Evolutionary conservation across 768 basidiomycete species (phyloP), one percentile per base, ranked within the genome.

Genomic region (Tylopilus sp.): DNA sequence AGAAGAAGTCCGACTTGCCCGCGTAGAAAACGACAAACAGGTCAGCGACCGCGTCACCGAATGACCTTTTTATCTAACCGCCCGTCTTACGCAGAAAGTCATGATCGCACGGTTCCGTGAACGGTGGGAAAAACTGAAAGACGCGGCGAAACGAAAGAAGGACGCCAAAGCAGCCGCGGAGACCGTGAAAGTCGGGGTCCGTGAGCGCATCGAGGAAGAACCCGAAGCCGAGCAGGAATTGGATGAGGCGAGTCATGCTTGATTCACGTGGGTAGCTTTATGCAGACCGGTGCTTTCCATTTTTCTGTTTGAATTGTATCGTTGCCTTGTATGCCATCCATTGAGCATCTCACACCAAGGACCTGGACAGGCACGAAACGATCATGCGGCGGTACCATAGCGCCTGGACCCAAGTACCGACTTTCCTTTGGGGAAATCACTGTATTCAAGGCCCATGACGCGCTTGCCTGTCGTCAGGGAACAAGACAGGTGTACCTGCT

Each of bases 111-210:
- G 87, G 61, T 92, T 89, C 71, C 82, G 87, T 25, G 91, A 92
- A 71, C 79, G 89, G 36, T 93, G 91, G 91, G 88, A 89, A 66
- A 92, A 90, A 68, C 74, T 93, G 52, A 93, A 93, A 66, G 92
- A 93, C 63, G 87, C 87, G 25, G 87, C 89, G 9, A 90, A 85
- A 69, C 83, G 87, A 55, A 92, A 92, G 73, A 89, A 91, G 67
- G 87, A 89, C 63, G 85, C 84, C 46, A 81, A 79, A 60, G 76
- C 72, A 14, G 80, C 78, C 10, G 76, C 78, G 17, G 79, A 76
- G 21, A 74, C 72, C 17, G 63, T 76, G 60, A 70, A 72, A 34
- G 60, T 74, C 22, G 69, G 72, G 28, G 76, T 85, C 37, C 76
- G 81, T 55, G 86, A 89, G 52, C 78, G 80, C 45, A 93, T 92